Evolutionary conservation across 164 flowering plant genomes (phyloP).

Genomic region (Umbilicus rupestris): DNA sequence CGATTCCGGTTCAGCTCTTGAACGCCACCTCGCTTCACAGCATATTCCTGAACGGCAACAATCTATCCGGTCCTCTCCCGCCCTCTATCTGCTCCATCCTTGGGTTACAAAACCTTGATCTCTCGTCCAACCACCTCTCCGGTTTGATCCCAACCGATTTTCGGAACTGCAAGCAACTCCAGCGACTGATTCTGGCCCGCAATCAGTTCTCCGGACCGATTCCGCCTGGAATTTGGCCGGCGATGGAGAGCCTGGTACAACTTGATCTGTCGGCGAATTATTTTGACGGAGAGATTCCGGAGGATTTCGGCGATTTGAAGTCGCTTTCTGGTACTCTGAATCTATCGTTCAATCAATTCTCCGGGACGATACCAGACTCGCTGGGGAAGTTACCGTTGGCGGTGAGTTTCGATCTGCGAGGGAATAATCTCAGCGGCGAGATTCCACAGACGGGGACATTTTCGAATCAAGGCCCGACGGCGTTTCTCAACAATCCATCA

Average conservation of each 20-base stretch:
- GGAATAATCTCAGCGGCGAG: constrained; percentile 68
- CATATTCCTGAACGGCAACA: constrained; percentile 60
- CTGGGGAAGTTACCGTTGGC: constrained; percentile 65
- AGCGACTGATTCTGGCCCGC: constrained; percentile 45
- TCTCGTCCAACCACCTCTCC: constrained; percentile 56
- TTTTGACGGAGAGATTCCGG: constrained; percentile 57
- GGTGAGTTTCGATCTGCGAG: constrained; percentile 68
- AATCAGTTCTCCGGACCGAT: constrained; percentile 58
- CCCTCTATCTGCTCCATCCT: constrained; percentile 52
- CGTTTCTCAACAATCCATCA: constrained; percentile 60
- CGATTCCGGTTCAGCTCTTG: constrained; percentile 63
- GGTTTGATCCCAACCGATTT: constrained; percentile 42
- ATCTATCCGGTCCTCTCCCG: constrained; percentile 68
- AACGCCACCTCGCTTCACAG: constrained; percentile 81
- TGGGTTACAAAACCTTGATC: constrained; percentile 66
- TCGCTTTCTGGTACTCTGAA: constrained; percentile 71
- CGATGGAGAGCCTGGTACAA: constrained; percentile 39
- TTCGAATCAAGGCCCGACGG: constrained; percentile 83
- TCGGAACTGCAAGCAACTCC: constrained; percentile 50
- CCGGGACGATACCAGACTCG: constrained; percentile 58
- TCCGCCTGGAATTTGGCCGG: constrained; percentile 59
- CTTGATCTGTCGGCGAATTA: constrained; percentile 65
- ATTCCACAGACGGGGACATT: constrained; percentile 56
- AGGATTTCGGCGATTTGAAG: constrained; percentile 54
- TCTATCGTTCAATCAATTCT: constrained; percentile 60